phyloP scores from a whole-genome alignment of 768 basidiomycete species.

The Galerina marginata region DNA sequence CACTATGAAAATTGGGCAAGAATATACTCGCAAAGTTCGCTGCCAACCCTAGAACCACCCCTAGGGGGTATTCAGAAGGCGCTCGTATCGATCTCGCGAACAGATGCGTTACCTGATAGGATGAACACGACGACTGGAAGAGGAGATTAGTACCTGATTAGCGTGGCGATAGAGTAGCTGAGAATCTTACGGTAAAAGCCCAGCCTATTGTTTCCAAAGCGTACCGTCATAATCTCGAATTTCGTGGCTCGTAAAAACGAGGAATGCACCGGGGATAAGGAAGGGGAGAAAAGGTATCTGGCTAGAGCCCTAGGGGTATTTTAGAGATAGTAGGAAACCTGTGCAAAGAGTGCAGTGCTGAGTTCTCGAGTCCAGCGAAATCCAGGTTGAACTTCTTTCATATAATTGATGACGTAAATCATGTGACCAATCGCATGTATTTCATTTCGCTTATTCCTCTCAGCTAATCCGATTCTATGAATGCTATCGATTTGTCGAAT shows the following conservation, averaged over 20 bases:
- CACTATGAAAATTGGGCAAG: slow-evolving; percentile 68
- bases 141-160: slow-evolving; percentile 10
- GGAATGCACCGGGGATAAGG: neutral
- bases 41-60: slow-evolving; percentile 68
- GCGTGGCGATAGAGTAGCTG: slow-evolving; percentile 1
- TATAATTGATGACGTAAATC: slow-evolving; percentile 13
- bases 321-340: slow-evolving; percentile 11
- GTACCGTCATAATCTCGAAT: slow-evolving; percentile 55
- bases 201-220: slow-evolving; percentile 61
- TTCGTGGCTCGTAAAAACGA: neutral
- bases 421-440: neutral
- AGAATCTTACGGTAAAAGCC: slow-evolving; percentile 52
- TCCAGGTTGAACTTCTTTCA: neutral
- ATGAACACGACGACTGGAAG: slow-evolving; percentile 47
- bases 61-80: slow-evolving; percentile 24
- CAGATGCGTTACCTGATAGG: slow-evolving; percentile 43
- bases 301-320: slow-evolving; percentile 2
- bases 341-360: slow-evolving; percentile 11
- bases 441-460: slow-evolving; percentile 6
- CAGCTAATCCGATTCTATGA: too few relatives aligned
- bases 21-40: slow-evolving; percentile 72
- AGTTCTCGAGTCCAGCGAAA: slow-evolving; percentile 12
- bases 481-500: too few relatives aligned
- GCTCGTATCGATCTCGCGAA: neutral
- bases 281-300: slow-evolving; percentile 16